Evolutionary conservation across 345 rosid genomes (phyloP).

Genomic region (Theobroma cacao): DNA sequence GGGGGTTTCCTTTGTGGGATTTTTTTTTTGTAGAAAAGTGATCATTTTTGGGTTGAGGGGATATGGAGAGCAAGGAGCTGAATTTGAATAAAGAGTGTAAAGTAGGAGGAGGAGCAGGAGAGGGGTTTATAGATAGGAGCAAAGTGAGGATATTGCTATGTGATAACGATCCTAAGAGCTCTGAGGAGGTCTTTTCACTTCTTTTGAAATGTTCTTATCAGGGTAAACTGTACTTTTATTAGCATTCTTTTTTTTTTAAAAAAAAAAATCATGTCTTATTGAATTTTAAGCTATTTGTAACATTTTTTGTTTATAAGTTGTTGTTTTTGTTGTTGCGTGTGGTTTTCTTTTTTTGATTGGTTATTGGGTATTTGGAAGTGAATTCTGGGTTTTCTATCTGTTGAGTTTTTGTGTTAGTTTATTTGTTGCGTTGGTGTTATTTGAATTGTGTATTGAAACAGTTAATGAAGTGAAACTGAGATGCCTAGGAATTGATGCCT

Average conservation of each 20-base stretch:
- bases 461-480: background rate
- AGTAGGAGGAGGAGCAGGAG: slow-evolving; percentile 38
- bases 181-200: slow-evolving; percentile 70
- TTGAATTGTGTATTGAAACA: background rate
- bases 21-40: background rate
- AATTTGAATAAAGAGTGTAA: slow-evolving; percentile 60
- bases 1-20: background rate
- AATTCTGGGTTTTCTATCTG: background rate
- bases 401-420: background rate
- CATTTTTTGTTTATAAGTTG: background rate
- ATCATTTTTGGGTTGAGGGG: slow-evolving; percentile 4
- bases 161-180: slow-evolving; percentile 74
- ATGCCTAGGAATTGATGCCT: background rate
- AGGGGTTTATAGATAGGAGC: slow-evolving; percentile 91
- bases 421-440: background rate
- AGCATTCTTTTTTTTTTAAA: background rate
- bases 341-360: background rate
- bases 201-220: slow-evolving; percentile 92
- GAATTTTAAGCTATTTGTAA: background rate
- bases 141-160: slow-evolving; percentile 96
- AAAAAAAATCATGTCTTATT: slow-evolving; percentile 3
- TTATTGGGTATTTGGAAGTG: background rate
- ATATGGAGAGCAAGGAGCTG: slow-evolving; percentile 50
- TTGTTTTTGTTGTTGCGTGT: background rate
- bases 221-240: slow-evolving; percentile 42